Conservation (phyloP, 2,329 filamentous ascomycete genomes). For the Penicillium concentricum region DNA sequence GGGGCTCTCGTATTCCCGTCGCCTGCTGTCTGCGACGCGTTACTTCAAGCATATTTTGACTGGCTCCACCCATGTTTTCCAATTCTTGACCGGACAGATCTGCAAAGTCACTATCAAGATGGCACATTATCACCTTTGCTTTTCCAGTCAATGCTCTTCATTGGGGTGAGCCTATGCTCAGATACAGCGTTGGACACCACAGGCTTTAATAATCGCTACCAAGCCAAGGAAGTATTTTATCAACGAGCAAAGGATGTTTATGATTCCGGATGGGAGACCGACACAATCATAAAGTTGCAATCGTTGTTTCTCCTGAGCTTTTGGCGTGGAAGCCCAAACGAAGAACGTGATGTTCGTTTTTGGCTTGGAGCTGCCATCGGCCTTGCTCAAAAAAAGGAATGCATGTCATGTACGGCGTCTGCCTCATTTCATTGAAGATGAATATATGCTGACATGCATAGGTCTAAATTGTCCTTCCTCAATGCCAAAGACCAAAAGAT, state of each 20-base stretch:
- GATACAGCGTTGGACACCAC: slow-evolving; percentile 46
- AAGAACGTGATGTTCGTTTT: slow-evolving; percentile 51
- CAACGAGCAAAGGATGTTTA: slow-evolving; percentile 53
- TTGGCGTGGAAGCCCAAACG: slow-evolving; percentile 52
- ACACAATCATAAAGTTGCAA: slow-evolving; percentile 52
- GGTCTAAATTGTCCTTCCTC: slow-evolving; percentile 33
- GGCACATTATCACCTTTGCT: slow-evolving; percentile 51
- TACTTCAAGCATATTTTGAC: slow-evolving; percentile 54
- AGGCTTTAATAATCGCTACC: slow-evolving; percentile 50
- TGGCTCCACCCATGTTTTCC: slow-evolving; percentile 60
- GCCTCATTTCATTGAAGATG: background rate
- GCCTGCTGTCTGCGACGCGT: slow-evolving; percentile 41
- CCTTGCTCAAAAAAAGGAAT: slow-evolving; percentile 50
- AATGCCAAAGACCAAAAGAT: slow-evolving; percentile 37
- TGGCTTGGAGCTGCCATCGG: slow-evolving; percentile 54
- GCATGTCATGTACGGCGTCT: slow-evolving; percentile 32
- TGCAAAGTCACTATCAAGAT: slow-evolving; percentile 42
- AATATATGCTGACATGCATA: slow-evolving; percentile 10
- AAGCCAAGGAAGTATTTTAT: slow-evolving; percentile 53
- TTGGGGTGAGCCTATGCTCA: slow-evolving; percentile 55
- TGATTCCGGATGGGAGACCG: slow-evolving; percentile 54
- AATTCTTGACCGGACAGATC: slow-evolving; percentile 50
- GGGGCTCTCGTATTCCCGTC: slow-evolving; percentile 50
- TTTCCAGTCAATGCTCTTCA: slow-evolving; percentile 55
- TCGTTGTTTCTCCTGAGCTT: slow-evolving; percentile 57